Conservation (phyloP, 768 basidiomycete genomes). For the Naganishia friedmannii region DNA sequence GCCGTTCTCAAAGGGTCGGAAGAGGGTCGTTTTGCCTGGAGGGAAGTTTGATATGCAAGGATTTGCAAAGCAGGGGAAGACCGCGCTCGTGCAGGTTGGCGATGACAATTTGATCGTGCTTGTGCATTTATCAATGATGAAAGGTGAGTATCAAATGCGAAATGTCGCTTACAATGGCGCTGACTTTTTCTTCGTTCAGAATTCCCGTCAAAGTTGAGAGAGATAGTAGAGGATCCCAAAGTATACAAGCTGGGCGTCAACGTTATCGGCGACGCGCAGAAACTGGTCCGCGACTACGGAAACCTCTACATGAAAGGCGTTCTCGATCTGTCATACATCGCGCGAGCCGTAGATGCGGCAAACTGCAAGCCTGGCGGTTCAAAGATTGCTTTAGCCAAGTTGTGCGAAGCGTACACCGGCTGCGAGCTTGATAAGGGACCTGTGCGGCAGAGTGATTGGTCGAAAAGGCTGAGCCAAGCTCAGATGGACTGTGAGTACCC, state of each 20-base stretch:
- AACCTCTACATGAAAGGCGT: conserved; percentile 32
- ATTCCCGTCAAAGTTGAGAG: conserved; percentile 36
- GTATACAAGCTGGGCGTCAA: conserved; percentile 44
- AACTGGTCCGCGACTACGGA: conserved; percentile 45
- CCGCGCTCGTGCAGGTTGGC: conserved; percentile 40
- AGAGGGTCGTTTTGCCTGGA: background rate
- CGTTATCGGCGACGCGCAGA: conserved; percentile 42
- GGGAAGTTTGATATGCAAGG: conserved; percentile 25
- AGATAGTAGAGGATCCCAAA: conserved; percentile 33
- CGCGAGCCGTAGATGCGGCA: conserved; percentile 45
- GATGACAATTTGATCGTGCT: conserved; percentile 41
- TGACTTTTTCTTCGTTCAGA: conserved; percentile 28
- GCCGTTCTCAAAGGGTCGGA: conserved; percentile 34
- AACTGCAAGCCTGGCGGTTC: conserved; percentile 38
- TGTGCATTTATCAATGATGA: conserved; percentile 39
- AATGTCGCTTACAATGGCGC: background rate
- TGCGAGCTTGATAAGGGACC: conserved; percentile 39
- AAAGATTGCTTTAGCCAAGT: conserved; percentile 42
- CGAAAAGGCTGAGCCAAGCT: conserved; percentile 29
- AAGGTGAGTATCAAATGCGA: conserved; percentile 32
- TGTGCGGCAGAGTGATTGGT: conserved; percentile 44
- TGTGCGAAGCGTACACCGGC: conserved; percentile 38
- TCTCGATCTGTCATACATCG: conserved; percentile 45
- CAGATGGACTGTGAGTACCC: conserved; percentile 45
- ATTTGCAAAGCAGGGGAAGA: conserved; percentile 33